These are phyloP conservation scores for Salmacisia buchloeana DNA, from an alignment of 1,284 basidiomycete genomes.

Conservation along the genomic window DNA sequence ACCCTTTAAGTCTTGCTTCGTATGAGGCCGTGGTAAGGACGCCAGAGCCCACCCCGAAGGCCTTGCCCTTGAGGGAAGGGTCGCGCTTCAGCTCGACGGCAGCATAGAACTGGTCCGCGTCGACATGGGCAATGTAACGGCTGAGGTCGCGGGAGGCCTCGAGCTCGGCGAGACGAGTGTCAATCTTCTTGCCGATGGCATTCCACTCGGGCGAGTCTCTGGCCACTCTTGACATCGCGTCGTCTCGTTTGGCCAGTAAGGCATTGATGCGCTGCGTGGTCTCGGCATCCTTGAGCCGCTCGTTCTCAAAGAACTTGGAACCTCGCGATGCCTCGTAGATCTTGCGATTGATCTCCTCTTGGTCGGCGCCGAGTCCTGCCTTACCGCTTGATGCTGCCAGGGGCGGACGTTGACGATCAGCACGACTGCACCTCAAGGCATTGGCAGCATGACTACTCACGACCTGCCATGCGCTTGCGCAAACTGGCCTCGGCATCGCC, in stretches of 20 bases:
- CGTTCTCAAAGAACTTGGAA: slow-evolving; percentile 59
- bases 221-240: slow-evolving; percentile 22
- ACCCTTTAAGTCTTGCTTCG: background rate
- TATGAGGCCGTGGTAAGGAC: slow-evolving; percentile 5
- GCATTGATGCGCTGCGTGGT: slow-evolving; percentile 65
- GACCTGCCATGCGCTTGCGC: slow-evolving; percentile 39
- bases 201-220: slow-evolving; percentile 26
- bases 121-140: slow-evolving; percentile 78
- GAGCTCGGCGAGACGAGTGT: slow-evolving; percentile 56
- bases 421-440: background rate
- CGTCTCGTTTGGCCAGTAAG: slow-evolving; percentile 28
- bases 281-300: slow-evolving; percentile 74
- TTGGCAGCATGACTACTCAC: slow-evolving; percentile 11
- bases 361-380: slow-evolving; percentile 41
- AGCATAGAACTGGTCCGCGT: slow-evolving; percentile 45
- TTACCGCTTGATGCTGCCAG: slow-evolving; percentile 37
- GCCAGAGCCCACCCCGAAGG: slow-evolving; percentile 66
- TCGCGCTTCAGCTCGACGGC: slow-evolving; percentile 64
- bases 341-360: slow-evolving; percentile 30
- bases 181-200: slow-evolving; percentile 27
- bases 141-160: slow-evolving; percentile 72
- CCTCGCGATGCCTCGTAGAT: slow-evolving; percentile 47
- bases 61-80: slow-evolving; percentile 64
- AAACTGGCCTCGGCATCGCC: slow-evolving; percentile 32
- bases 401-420: background rate